Base-by-base conservation (phyloP, 768 basidiomycete genomes). In the Ramaria rubella region DNA sequence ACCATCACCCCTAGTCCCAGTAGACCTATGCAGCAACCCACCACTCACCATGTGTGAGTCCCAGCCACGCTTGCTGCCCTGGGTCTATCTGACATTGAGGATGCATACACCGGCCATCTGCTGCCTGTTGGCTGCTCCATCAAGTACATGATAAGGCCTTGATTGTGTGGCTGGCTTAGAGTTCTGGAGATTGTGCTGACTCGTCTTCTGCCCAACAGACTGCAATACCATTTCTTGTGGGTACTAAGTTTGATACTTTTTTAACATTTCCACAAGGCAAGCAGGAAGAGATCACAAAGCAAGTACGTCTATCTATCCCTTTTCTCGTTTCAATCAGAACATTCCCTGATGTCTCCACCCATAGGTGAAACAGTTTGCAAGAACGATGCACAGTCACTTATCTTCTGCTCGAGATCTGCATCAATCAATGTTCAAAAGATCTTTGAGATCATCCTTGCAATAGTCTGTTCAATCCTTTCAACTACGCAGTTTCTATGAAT, bases 401-500 rank as follows among this genome's bases (percentile, higher is more conserved):
- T 99, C 70, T 99, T 98, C 74, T 99, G 95, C 74, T 97, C 95
- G 50, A 99, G 96, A 48, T 91, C 92, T 48, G 94, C 95, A 61
- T 94, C 94, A 59, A 96, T 98, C 77, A 99, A 99, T 72, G 95
- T 99, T 53, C 96, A 99, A 77, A 99, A 99, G 78, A 95, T 95
- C 62, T 95, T 95, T 82, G 94, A 96, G 78, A 96, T 96, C 70
- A 91, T 95, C 44, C 81, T 95, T 49, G 90, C 92, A 48, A 95
- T 97, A 63, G 70, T 69, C 26, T 17, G 63, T 52, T 12, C 0
- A 3, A 12, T n/a, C 1, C 27, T 6, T 69, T 72, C 62, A n/a
- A n/a, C 26, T 52, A 36, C 38, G 9, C 14, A n/a, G 1, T 23
- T 6, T 24, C 33, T 33, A 26, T 40, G 36, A 15, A 38, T n/a